Evolutionary conservation across 148 eudicot genomes (phyloP).

Genomic region (Diospyros kaki): DNA sequence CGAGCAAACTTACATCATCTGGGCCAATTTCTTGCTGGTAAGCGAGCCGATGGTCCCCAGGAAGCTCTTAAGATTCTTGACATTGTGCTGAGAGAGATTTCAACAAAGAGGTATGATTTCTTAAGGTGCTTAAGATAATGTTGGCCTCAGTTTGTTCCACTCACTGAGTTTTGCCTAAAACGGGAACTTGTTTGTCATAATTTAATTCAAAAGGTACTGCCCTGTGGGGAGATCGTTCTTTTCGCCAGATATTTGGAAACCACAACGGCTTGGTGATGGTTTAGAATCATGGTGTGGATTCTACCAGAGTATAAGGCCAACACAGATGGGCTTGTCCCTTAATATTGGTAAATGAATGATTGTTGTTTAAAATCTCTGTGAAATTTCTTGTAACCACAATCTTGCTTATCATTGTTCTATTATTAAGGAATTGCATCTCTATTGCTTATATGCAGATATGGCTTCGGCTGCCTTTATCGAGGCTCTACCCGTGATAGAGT

Average conservation of each 20-base stretch:
- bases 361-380: neutral
- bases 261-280: conserved; percentile 63
- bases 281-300: conserved; percentile 78
- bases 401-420: neutral
- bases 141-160: neutral
- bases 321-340: conserved; percentile 75
- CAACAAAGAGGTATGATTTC: conserved; percentile 42
- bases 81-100: conserved; percentile 63
- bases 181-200: neutral
- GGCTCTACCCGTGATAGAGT: conserved; percentile 64
- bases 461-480: conserved; percentile 71
- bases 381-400: neutral
- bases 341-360: conserved; percentile 43
- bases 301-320: conserved; percentile 72
- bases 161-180: conserved; percentile 3
- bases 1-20: conserved; percentile 56
- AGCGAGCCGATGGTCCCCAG: conserved; percentile 59
- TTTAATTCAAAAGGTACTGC: conserved; percentile 34
- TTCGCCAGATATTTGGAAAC: conserved; percentile 53
- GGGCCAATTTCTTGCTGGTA: conserved; percentile 62
- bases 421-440: neutral
- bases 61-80: conserved; percentile 65
- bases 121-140: neutral
- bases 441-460: conserved; percentile 39
- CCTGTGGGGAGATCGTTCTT: conserved; percentile 67